Percentiles rank a stretch among this genome's conserved stretches.
Conservation (phyloP, 2,329 filamentous ascomycete genomes). For the Sclerotinia minor region DNA sequence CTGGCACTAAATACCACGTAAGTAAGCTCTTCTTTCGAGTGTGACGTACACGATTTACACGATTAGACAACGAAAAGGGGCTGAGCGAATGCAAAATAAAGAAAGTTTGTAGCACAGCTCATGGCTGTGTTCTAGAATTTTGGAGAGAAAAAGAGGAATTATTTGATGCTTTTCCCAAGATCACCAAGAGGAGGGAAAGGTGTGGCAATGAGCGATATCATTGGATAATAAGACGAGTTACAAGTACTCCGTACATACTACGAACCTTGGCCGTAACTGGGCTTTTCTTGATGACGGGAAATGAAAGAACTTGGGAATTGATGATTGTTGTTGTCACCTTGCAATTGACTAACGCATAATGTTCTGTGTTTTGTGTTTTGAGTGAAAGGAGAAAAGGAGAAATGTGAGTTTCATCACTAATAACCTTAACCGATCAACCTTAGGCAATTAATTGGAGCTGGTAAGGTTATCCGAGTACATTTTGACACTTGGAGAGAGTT, state of each 20-base stretch:
- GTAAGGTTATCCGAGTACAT: no score
- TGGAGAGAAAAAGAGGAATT: background rate
- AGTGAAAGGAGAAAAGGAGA: background rate
- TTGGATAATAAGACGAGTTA: background rate
- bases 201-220: background rate
- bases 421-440: background rate
- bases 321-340: no score
- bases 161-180: background rate
- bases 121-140: background rate
- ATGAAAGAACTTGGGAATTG: background rate
- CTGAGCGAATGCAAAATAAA: conserved; percentile 2
- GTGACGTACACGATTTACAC: background rate
- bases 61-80: background rate
- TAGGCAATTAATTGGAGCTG: background rate
- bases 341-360: background rate
- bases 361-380: conserved; percentile 4
- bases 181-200: no score
- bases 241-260: background rate
- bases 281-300: background rate
- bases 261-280: background rate
- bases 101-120: background rate
- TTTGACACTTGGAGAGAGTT: no score
- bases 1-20: background rate
- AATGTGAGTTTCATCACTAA: conserved; percentile 1
- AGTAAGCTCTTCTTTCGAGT: background rate